Evolutionary conservation across 768 basidiomycete genomes (phyloP), one percentile per base, ranked within the genome.

Genomic region (Glaciozyma antarctica): DNA sequence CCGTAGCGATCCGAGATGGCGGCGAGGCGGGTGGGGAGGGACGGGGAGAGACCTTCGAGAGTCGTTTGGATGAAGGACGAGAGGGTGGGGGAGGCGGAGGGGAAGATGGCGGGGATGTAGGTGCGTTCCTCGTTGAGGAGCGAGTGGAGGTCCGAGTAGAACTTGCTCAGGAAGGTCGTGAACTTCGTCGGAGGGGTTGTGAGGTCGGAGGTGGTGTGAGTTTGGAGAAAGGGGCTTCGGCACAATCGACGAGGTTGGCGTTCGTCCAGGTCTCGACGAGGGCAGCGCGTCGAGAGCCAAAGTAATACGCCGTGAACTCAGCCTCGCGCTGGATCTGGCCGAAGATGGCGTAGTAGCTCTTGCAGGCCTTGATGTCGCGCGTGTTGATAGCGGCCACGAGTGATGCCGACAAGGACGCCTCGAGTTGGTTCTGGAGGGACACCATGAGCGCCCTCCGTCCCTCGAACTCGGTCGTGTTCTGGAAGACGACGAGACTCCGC

Each of bases 281-380:
- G 21, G 79, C 71, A 19, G 82, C 80, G 62, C 90, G 80, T 34
- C 90, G 81, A 15, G 89, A 86, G 17, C 88, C 88, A 77, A 90
- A 89, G 78, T 97, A 99, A 75, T 95, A 97, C 73, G 87, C 88
- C 65, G 88, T 82, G 76, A 94, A 99, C 75, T 98, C 95, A 4
- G 84, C 81, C 76, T 92, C 91, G 58, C 94, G 82, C 72, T 94
- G 88, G 64, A 99, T 97, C 72, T 87, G 84, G 62, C 83, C 83
- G 76, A 98, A 99, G 58, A 98, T 91, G 28, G 82, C 79, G 72
- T 87, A 91, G 77, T 90, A 91, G 58, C 81, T 81, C 66, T 84
- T 84, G 78, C 89, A 92, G 7, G 82, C 81, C 17, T 82, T 78
- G 45, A 86, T 80, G 75, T 97, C 90, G 69, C 85, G 83, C 3